phyloP scores from a whole-genome alignment of 2,329 filamentous ascomycete species.

The Xylariaceae sp. region DNA sequence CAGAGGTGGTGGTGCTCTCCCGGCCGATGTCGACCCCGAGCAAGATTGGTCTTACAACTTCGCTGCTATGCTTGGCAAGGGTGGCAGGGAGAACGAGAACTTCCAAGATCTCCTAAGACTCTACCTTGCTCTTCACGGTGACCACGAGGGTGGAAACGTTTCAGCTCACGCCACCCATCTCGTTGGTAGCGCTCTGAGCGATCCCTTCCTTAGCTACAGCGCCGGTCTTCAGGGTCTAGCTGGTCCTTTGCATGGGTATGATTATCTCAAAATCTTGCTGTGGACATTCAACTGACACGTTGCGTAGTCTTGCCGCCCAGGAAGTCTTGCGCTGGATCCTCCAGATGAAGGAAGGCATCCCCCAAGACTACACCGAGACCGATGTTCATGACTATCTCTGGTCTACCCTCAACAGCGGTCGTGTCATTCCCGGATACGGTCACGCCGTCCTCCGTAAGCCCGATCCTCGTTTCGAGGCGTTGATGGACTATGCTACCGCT shows the following conservation, averaged over 20 bases:
- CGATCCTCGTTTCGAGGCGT: conserved; percentile 90
- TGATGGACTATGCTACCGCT: conserved; percentile 90
- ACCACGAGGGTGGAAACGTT: conserved; percentile 97
- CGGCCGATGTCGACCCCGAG: conserved; percentile 70
- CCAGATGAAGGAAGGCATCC: conserved; percentile 89
- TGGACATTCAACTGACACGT: neutral
- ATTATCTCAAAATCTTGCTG: conserved; percentile 1
- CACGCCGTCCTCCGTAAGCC: conserved; percentile 96
- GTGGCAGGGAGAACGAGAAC: conserved; percentile 79
- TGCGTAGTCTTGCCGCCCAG: conserved; percentile 75
- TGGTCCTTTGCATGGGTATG: conserved; percentile 79
- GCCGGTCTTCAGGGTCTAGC: conserved; percentile 93
- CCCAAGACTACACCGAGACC: conserved; percentile 69
- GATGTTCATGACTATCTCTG: conserved; percentile 89
- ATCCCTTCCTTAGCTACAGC: conserved; percentile 93
- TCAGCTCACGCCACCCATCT: conserved; percentile 93
- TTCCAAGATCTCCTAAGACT: conserved; percentile 94
- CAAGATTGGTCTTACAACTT: conserved; percentile 99
- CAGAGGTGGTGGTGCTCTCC: conserved; percentile 67
- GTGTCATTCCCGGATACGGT: conserved; percentile 91
- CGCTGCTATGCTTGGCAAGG: conserved; percentile 89
- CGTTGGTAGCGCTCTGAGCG: conserved; percentile 88
- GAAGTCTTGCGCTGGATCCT: conserved; percentile 96
- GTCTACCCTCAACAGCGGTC: conserved; percentile 87
- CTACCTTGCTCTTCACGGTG: conserved; percentile 93